Evolutionary conservation across 306 rosid species (phyloP).

Genomic region (Prinsepia uniflora): DNA sequence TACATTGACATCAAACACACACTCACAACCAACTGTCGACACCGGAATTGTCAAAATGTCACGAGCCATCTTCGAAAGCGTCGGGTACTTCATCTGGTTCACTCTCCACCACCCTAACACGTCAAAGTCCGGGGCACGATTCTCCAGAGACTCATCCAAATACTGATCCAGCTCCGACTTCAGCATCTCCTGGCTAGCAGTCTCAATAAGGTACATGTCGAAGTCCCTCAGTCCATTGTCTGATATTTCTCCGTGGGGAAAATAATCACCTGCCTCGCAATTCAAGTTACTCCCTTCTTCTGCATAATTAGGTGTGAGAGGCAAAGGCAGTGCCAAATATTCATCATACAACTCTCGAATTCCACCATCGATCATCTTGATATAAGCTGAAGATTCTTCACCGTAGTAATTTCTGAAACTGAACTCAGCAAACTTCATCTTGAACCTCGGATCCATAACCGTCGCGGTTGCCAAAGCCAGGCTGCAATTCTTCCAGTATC

Average conservation of each 20-base stretch:
- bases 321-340: slow-evolving; percentile 73
- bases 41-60: slow-evolving; percentile 76
- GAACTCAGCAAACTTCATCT: slow-evolving; percentile 95
- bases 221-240: slow-evolving; percentile 84
- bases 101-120: slow-evolving; percentile 92
- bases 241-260: slow-evolving; percentile 51
- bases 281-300: slow-evolving; percentile 49
- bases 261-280: slow-evolving; percentile 34
- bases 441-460: slow-evolving; percentile 94
- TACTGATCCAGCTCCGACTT: slow-evolving; percentile 88
- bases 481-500: slow-evolving; percentile 80
- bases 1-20: slow-evolving; percentile 44
- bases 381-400: slow-evolving; percentile 59
- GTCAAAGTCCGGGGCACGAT: slow-evolving; percentile 82
- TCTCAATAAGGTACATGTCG: slow-evolving; percentile 92
- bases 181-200: slow-evolving; percentile 66
- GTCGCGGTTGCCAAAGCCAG: slow-evolving; percentile 82
- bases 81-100: slow-evolving; percentile 84
- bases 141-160: slow-evolving; percentile 78
- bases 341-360: slow-evolving; percentile 84
- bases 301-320: slow-evolving; percentile 73
- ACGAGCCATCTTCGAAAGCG: slow-evolving; percentile 94
- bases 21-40: slow-evolving; percentile 52
- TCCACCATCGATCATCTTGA: slow-evolving; percentile 81
- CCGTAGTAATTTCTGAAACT: slow-evolving; percentile 76